phyloP scores from a whole-genome alignment of 2,329 filamentous ascomycete species.

The Colletotrichum tropicale region DNA sequence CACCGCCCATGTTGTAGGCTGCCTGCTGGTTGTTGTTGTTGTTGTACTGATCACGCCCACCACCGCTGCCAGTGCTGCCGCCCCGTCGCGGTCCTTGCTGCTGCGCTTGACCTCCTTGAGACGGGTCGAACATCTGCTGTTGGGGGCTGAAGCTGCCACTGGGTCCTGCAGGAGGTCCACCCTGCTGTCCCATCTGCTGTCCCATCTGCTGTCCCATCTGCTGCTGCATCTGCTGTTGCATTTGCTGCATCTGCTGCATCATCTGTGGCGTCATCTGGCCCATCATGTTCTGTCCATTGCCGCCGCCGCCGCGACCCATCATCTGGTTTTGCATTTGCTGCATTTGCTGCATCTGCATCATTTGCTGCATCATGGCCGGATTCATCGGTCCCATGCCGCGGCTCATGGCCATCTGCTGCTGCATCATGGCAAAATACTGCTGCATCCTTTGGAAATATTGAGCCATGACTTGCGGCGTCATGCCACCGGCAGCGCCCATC shows the following conservation, averaged over 20 bases:
- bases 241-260: slow-evolving; percentile 69
- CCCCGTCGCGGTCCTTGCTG: slow-evolving; percentile 28
- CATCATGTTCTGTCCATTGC: slow-evolving; percentile 43
- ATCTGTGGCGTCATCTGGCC: slow-evolving; percentile 53
- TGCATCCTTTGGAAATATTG: slow-evolving; percentile 99
- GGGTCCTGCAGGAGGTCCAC: slow-evolving; percentile 16
- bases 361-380: slow-evolving; percentile 76
- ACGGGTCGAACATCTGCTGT: slow-evolving; percentile 25
- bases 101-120: slow-evolving; percentile 21
- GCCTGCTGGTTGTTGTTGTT: slow-evolving; percentile 12
- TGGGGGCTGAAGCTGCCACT: slow-evolving; percentile 29
- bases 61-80: slow-evolving; percentile 14
- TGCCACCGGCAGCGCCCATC: slow-evolving; percentile 60
- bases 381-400: slow-evolving; percentile 71
- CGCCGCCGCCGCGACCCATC: slow-evolving; percentile 46
- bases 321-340: slow-evolving; percentile 55
- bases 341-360: slow-evolving; percentile 77
- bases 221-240: slow-evolving; percentile 51
- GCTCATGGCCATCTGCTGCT: slow-evolving; percentile 90
- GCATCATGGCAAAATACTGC: slow-evolving; percentile 94
- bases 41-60: slow-evolving; percentile 29
- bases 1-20: slow-evolving; percentile 43
- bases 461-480: slow-evolving; percentile 97
- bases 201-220: slow-evolving; percentile 48
- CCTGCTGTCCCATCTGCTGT: slow-evolving; percentile 48